phyloP scores from a whole-genome alignment of 352 stramenopile species.

The Phytopythium helicoides region DNA sequence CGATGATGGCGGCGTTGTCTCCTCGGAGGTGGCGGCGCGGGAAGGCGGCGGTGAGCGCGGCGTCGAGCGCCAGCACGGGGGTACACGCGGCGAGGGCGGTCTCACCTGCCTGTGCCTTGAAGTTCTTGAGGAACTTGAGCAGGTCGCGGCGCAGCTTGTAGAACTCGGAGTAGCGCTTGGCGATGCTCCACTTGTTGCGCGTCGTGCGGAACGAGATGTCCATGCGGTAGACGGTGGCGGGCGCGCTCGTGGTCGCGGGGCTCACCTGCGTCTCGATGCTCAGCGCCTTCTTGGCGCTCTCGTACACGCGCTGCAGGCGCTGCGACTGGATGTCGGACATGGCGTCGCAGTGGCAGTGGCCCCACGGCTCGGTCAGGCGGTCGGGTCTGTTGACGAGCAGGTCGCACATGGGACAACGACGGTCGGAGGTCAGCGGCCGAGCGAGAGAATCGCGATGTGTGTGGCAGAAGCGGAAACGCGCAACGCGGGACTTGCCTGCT shows the following conservation, averaged over 20 bases:
- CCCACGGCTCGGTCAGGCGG: background rate
- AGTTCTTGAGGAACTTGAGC: constrained; percentile 64
- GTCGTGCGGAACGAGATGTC: constrained; percentile 84
- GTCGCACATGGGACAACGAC: too few relatives aligned
- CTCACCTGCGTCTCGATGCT: constrained; percentile 81
- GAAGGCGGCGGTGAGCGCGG: constrained; percentile 50
- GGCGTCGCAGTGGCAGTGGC: constrained; percentile 3
- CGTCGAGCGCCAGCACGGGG: constrained; percentile 49
- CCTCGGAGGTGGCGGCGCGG: constrained; percentile 68
- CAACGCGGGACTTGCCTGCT: too few relatives aligned
- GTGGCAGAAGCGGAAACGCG: too few relatives aligned
- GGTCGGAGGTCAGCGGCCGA: too few relatives aligned
- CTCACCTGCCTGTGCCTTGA: constrained; percentile 32
- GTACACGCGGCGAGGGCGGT: constrained; percentile 4
- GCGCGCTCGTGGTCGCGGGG: constrained; percentile 30
- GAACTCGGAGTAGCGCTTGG: constrained; percentile 87
- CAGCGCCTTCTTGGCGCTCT: constrained; percentile 77
- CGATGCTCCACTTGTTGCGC: constrained; percentile 85
- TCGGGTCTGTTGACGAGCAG: too few relatives aligned
- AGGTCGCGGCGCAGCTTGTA: constrained; percentile 65
- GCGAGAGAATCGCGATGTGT: too few relatives aligned
- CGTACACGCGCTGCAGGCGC: constrained; percentile 68
- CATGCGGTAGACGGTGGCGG: constrained; percentile 86
- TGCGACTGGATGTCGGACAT: constrained; percentile 65
- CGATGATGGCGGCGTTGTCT: constrained; percentile 76